A percentile compares a stretch with the other conserved stretches of the same genome.
These are phyloP conservation scores for Sordariomycetes sp. DNA, from an alignment of 2,329 filamentous ascomycete genomes.

Conservation along the genomic window DNA sequence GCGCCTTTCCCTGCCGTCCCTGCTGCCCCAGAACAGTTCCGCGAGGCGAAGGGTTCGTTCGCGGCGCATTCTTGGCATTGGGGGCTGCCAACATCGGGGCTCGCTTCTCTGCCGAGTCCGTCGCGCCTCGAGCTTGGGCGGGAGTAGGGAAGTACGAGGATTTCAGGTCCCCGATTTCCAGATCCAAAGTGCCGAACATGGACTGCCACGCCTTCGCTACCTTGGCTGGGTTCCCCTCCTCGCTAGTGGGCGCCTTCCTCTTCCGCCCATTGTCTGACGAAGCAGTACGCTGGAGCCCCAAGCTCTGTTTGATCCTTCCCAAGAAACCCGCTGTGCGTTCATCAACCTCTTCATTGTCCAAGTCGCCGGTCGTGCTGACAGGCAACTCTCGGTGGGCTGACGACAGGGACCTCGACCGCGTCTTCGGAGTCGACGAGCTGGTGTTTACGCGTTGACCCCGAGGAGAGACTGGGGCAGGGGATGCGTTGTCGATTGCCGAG, in stretches of 20 bases:
- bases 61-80: neutral
- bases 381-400: neutral
- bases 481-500: neutral
- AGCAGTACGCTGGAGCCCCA: neutral
- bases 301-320: neutral
- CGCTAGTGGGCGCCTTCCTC: neutral
- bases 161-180: slow-evolving; percentile 1
- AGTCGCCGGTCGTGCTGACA: too few relatives aligned
- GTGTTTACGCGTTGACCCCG: neutral
- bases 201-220: neutral
- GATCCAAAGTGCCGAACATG: slow-evolving; percentile 3
- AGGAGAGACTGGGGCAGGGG: neutral
- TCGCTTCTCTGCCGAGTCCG: neutral
- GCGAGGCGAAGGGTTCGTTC: neutral
- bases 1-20: neutral
- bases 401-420: neutral
- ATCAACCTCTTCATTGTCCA: neutral
- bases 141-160: slow-evolving; percentile 3
- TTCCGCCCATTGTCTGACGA: neutral
- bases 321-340: neutral
- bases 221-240: neutral
- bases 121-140: neutral
- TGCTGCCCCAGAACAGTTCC: neutral
- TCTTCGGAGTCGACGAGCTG: neutral
- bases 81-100: neutral